Percentiles rank a stretch among this genome's conserved stretches.
Evolutionary conservation across 371 early-diverging fungal species (phyloP).

Genomic region (Batrachochytrium dendrobatidis): DNA sequence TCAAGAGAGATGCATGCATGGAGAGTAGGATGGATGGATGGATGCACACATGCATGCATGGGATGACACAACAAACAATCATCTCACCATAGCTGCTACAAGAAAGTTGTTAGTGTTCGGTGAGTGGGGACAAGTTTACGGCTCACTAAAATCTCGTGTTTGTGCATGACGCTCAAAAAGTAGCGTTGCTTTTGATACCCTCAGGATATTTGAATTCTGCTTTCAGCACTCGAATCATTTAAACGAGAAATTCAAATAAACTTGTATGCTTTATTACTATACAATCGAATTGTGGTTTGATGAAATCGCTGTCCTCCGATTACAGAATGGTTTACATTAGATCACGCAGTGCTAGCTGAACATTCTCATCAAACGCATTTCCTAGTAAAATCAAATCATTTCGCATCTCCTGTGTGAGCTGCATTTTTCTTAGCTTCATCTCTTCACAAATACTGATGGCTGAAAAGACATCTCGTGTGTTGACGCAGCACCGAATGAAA

Average conservation of each 20-base stretch:
- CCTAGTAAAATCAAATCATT: neutral
- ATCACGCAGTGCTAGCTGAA: neutral
- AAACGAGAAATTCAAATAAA: too few species aligned
- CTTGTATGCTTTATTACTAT: too few species aligned
- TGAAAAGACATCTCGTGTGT: neutral
- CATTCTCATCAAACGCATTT: neutral
- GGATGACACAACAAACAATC: neutral
- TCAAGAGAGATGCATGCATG: neutral
- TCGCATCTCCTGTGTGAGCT: neutral
- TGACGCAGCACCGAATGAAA: neutral
- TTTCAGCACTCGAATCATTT: too few species aligned
- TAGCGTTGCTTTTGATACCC: too few species aligned
- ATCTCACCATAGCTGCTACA: too few species aligned
- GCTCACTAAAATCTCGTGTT: too few species aligned
- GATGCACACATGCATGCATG: constrained; percentile 5
- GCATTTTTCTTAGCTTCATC: neutral
- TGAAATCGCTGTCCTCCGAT: too few species aligned
- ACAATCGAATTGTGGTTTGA: too few species aligned
- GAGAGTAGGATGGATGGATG: constrained; percentile 7
- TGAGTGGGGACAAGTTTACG: too few species aligned
- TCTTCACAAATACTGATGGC: neutral
- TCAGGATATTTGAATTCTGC: too few species aligned
- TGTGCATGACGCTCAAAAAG: too few species aligned
- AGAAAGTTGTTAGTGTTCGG: neutral
- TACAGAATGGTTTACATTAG: too few species aligned